These are phyloP conservation scores for Vinca minor DNA, from an alignment of 257 asterid genomes.

Conservation along the genomic window DNA sequence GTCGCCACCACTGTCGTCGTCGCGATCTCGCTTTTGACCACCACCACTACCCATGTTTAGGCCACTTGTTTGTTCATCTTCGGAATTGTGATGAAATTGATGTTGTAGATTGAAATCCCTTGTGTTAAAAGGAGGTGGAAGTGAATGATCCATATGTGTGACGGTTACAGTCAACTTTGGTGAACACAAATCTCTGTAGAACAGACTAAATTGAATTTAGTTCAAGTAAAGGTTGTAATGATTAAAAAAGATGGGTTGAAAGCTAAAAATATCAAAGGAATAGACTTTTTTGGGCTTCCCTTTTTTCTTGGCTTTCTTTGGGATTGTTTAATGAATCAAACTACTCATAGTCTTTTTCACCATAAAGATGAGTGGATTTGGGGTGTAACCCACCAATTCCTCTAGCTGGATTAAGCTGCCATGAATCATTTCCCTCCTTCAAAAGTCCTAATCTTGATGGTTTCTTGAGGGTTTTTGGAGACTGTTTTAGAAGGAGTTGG, in stretches of 20 bases:
- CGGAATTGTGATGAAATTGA: constrained; percentile 46
- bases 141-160: constrained; percentile 29
- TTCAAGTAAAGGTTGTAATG: constrained; percentile 28
- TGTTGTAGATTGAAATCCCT: constrained; percentile 73
- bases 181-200: no score
- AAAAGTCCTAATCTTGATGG: no score
- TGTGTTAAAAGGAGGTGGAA: constrained; percentile 76
- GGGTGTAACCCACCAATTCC: constrained; percentile 44
- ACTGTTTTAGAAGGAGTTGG: background rate
- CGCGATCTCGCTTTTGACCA: constrained; percentile 45
- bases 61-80: constrained; percentile 77
- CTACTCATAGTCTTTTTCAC: constrained; percentile 18
- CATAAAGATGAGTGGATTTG: constrained; percentile 22
- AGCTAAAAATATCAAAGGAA: no score
- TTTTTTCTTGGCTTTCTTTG: constrained; percentile 21
- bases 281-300: constrained; percentile 23
- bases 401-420: constrained; percentile 19
- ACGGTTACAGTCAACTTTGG: no score
- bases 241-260: constrained; percentile 21
- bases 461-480: constrained; percentile 9
- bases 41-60: no score
- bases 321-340: constrained; percentile 29
- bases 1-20: constrained; percentile 25
- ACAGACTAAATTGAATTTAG: constrained; percentile 16
- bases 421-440: no score